These are phyloP conservation scores for Cyclotella sp. DNA, from an alignment of 108 stramenopile species.

Conservation along the genomic window DNA sequence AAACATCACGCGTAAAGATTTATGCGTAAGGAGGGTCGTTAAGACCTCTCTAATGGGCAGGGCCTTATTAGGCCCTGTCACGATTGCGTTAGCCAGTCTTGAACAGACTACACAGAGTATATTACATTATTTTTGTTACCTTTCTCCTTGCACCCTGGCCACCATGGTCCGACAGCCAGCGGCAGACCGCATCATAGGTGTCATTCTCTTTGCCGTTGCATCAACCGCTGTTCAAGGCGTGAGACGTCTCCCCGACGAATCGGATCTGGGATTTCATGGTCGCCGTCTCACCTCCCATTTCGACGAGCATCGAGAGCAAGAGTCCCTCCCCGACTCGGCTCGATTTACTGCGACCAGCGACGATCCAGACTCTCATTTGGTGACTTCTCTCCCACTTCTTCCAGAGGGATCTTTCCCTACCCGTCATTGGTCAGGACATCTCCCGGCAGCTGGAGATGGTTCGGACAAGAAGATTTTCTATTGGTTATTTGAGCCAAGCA, in stretches of 20 bases:
- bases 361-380: conserved; percentile 68
- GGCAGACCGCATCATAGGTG: neutral
- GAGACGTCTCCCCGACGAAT: conserved; percentile 30
- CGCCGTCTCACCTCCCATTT: conserved; percentile 35
- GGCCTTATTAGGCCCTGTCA: too few species aligned
- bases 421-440: conserved; percentile 77
- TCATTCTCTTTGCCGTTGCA: neutral
- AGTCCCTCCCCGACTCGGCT: conserved; percentile 10
- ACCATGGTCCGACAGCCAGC: neutral
- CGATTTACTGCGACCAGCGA: conserved; percentile 16
- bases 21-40: too few species aligned
- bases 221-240: conserved; percentile 23
- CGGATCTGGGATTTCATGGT: conserved; percentile 8
- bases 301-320: neutral
- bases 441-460: conserved; percentile 64
- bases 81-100: too few species aligned
- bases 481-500: conserved; percentile 91
- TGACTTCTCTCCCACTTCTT: conserved; percentile 67
- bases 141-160: neutral
- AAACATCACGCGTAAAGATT: too few species aligned
- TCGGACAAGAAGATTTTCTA: conserved; percentile 90
- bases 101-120: neutral
- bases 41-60: too few species aligned
- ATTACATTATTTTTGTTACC: neutral
- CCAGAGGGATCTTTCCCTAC: conserved; percentile 46